Base-by-base conservation (phyloP, 2,329 filamentous ascomycete genomes). In the Diaporthe citriasiana region DNA sequence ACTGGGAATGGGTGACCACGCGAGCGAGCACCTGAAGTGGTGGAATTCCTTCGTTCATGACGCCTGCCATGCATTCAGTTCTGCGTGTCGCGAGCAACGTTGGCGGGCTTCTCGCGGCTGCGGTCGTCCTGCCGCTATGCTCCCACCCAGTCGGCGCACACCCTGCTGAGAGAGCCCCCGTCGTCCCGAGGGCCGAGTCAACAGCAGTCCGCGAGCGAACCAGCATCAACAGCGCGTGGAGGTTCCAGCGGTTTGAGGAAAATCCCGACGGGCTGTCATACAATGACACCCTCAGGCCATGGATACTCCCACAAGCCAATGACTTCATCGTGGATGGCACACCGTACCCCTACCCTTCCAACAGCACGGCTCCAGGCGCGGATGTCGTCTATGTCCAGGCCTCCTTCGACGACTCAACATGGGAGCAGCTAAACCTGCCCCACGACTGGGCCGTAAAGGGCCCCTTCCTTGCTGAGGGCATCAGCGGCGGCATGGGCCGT, bases 401-500 rank as follows among this genome's bases (percentile, higher is more conserved):
- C 38, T 70, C 68, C 3, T 70, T 70, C 72, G 80, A 87, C 69
- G 86, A 88, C 73, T 79, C 74, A 13, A 50, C 75, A 0, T 88
- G 85, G 86, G 81, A 86, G 57, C 65, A 77, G 6, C 78, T 88
- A 19, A 79, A 81, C 22, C 78, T 88, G 15, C 86, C 86, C 0
- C 86, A 88, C 75, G 86, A 88, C 77, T 88, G 85, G 86, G 86
- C 86, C 25, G 84, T 87, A 73, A 81, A 82, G 17, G 85, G 85
- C 0, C 85, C 86, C 1, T 88, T 88, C 73, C 78, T 80, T 3
- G 77, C 80, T 4, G 78, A 81, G 6, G 78, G 81, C 4, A 79
- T 86, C 2, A 77, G 78, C 7, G 85, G 85, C 5, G 83, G 82
- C 15, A 84, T 85, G 80, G 82, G 82, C 15, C 81, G 85, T 1